Evolutionary conservation across 2,329 filamentous ascomycete species (phyloP).

Genomic region (Elsinoe fawcettii): DNA sequence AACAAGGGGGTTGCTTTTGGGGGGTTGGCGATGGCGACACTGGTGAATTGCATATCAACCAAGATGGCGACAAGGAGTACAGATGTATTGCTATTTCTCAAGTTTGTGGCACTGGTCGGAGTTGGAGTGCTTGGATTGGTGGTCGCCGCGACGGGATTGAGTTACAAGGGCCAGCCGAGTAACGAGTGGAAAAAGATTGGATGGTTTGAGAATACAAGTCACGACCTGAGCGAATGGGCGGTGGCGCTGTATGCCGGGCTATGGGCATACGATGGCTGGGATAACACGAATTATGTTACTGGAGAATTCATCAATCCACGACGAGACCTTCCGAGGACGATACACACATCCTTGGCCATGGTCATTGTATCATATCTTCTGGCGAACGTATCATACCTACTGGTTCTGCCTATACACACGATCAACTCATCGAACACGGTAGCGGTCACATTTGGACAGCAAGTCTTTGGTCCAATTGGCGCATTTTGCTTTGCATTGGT

Average conservation of each 20-base stretch:
- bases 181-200: constrained; percentile 76
- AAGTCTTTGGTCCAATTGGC: constrained; percentile 80
- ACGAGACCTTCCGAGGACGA: constrained; percentile 84
- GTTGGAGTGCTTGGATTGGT: constrained; percentile 84
- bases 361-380: constrained; percentile 87
- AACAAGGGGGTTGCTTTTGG: constrained; percentile 79
- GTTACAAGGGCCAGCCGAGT: constrained; percentile 66
- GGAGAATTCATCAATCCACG: constrained; percentile 91
- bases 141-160: constrained; percentile 78
- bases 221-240: constrained; percentile 77
- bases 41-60: constrained; percentile 86
- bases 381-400: constrained; percentile 88
- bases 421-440: constrained; percentile 90
- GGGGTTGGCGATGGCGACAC: constrained; percentile 67
- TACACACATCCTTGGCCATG: constrained; percentile 91
- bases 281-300: constrained; percentile 97
- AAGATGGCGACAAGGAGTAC: constrained; percentile 78
- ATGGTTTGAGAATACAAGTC: constrained; percentile 84
- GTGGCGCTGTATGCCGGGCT: constrained; percentile 90
- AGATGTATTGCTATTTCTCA: constrained; percentile 93
- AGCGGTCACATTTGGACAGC: constrained; percentile 84
- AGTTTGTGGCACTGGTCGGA: constrained; percentile 80
- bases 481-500: constrained; percentile 79
- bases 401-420: constrained; percentile 72
- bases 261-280: constrained; percentile 98